Evolutionary conservation across 768 basidiomycete genomes (phyloP).

Genomic region (Tylopilus intermedius): DNA sequence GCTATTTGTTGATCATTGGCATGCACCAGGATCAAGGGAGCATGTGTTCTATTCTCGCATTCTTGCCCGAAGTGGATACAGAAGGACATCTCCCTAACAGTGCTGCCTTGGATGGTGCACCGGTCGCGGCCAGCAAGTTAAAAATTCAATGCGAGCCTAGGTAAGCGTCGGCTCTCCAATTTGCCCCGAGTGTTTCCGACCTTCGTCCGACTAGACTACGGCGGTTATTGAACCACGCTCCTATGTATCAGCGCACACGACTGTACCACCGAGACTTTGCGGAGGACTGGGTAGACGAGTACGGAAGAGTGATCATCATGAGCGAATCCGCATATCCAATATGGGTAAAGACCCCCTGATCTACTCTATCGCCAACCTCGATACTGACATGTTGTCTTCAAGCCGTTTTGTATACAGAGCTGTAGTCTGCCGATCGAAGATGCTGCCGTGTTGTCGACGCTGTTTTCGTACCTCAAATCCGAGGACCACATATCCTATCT

Average conservation of each 20-base stretch:
- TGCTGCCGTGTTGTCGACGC: constrained; percentile 29
- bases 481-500: constrained; percentile 47
- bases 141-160: constrained; percentile 36
- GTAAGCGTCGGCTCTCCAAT: constrained; percentile 23
- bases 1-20: neutral
- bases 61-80: constrained; percentile 35
- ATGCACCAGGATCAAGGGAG: constrained; percentile 32
- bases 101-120: constrained; percentile 16
- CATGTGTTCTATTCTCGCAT: constrained; percentile 35
- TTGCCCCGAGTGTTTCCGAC: neutral
- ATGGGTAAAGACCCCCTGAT: constrained; percentile 33
- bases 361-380: neutral
- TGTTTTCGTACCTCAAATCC: constrained; percentile 42
- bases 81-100: constrained; percentile 34
- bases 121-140: constrained; percentile 33
- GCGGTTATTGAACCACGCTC: constrained; percentile 32
- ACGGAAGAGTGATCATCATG: constrained; percentile 48
- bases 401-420: constrained; percentile 47
- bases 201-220: constrained; percentile 32
- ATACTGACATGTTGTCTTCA: neutral
- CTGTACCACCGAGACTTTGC: constrained; percentile 35
- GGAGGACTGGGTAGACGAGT: constrained; percentile 51
- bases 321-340: constrained; percentile 61
- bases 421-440: constrained; percentile 34
- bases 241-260: constrained; percentile 37